phyloP scores from a whole-genome alignment of 1,139 yeast species.

The Arxiozyma telluris region DNA sequence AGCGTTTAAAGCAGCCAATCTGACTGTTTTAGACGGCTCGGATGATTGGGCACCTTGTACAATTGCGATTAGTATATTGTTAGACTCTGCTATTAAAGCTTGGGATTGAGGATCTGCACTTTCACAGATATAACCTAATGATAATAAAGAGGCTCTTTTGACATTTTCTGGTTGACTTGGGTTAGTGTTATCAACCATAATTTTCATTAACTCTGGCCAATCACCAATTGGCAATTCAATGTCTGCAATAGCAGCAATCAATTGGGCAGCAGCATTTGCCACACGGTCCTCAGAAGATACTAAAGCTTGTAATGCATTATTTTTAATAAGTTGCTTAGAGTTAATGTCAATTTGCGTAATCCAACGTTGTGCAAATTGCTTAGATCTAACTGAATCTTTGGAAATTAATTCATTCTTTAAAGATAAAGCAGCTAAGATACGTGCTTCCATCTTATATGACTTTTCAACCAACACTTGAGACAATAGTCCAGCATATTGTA shows the following conservation, averaged over 20 bases:
- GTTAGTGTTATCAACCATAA: slow-evolving; percentile 77
- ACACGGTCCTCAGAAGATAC: slow-evolving; percentile 65
- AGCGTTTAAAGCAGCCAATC: slow-evolving; percentile 87
- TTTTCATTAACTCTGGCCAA: slow-evolving; percentile 81
- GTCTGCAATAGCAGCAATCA: slow-evolving; percentile 92
- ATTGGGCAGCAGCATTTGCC: slow-evolving; percentile 83
- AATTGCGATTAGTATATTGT: slow-evolving; percentile 88
- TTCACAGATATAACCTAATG: slow-evolving; percentile 95
- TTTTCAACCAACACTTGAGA: slow-evolving; percentile 66
- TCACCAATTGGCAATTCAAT: slow-evolving; percentile 81
- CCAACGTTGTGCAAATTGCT: slow-evolving; percentile 45
- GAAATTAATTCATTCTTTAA: slow-evolving; percentile 82
- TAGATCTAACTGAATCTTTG: slow-evolving; percentile 49
- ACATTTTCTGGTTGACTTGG: slow-evolving; percentile 67
- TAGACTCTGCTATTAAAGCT: slow-evolving; percentile 73
- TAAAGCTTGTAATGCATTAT: slow-evolving; percentile 55
- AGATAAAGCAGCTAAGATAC: slow-evolving; percentile 86
- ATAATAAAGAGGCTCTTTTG: slow-evolving; percentile 76
- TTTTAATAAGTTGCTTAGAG: slow-evolving; percentile 58
- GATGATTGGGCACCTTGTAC: slow-evolving; percentile 89
- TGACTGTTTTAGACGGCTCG: slow-evolving; percentile 65
- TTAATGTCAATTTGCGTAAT: slow-evolving; percentile 38
- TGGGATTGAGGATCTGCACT: slow-evolving; percentile 81
- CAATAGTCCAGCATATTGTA: slow-evolving; percentile 59
- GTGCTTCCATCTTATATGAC: slow-evolving; percentile 62